A percentile compares a stretch with the other conserved stretches of the same genome.
phyloP scores from a whole-genome alignment of 2,329 filamentous ascomycete genomes.

The Colletotrichum lupini region DNA sequence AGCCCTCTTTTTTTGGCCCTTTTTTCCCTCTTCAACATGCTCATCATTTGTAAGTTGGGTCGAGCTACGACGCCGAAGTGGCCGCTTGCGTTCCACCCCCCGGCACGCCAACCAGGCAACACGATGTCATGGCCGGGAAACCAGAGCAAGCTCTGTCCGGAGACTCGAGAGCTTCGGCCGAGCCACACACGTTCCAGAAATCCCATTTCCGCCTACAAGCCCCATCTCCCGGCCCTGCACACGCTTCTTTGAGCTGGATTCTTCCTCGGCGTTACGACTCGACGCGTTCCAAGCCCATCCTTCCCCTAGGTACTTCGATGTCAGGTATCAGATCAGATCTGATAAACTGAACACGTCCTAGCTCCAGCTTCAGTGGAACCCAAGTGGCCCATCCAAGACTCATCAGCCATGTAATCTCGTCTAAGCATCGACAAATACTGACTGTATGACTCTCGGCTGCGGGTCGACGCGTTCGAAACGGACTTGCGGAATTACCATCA shows the following conservation, averaged over 20 bases:
- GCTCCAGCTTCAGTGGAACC: background rate
- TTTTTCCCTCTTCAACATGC: constrained; percentile 5
- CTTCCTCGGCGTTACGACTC: constrained; percentile 30
- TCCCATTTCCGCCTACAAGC: background rate
- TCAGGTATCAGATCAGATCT: constrained; percentile 30
- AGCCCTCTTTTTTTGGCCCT: constrained; percentile 16
- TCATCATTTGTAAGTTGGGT: constrained; percentile 8
- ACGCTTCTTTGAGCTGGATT: background rate
- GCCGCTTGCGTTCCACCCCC: constrained; percentile 26
- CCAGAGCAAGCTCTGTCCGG: constrained; percentile 6
- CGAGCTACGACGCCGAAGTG: constrained; percentile 10
- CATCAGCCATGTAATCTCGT: background rate
- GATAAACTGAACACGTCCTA: constrained; percentile 27
- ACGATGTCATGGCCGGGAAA: constrained; percentile 30
- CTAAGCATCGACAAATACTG: constrained; percentile 10
- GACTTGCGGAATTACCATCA: constrained; percentile 4
- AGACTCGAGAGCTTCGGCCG: constrained; percentile 26
- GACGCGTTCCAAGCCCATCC: background rate
- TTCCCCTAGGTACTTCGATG: background rate
- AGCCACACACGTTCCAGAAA: constrained; percentile 12
- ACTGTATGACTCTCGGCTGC: background rate
- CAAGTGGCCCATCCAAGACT: constrained; percentile 3
- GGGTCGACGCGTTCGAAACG: constrained; percentile 3
- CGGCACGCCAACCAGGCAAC: constrained; percentile 18
- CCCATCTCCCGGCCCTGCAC: background rate